phyloP scores from a whole-genome alignment of 495 filamentous ascomycete species.

The Stereocaulon alpinum region DNA sequence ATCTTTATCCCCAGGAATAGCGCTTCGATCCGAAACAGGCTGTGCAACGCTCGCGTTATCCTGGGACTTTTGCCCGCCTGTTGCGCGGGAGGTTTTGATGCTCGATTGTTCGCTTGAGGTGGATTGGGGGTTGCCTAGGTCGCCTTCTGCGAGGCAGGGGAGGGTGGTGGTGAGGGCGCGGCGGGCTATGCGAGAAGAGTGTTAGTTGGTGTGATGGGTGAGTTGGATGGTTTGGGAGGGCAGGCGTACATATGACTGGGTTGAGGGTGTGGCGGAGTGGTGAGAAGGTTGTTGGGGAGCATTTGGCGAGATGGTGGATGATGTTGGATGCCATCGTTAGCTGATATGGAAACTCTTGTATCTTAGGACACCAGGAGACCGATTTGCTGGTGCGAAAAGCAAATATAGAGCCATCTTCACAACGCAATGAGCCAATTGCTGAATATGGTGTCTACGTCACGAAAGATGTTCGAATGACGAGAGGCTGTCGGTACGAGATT shows the following conservation, averaged over 20 bases:
- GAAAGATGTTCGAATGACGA: not conserved
- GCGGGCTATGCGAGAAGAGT: not conserved
- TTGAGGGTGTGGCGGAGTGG: not conserved
- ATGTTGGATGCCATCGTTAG: not conserved
- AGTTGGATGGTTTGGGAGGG: too few relatives aligned
- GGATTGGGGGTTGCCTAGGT: slow-evolving; percentile 15
- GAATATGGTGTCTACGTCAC: slow-evolving; percentile 1
- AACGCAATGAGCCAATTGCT: not conserved
- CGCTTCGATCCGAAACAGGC: slow-evolving; percentile 12
- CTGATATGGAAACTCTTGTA: not conserved
- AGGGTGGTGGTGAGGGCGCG: not conserved
- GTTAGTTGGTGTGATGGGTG: not conserved
- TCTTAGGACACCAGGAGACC: not conserved
- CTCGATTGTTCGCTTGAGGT: slow-evolving; percentile 8
- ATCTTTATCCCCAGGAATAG: slow-evolving; percentile 16
- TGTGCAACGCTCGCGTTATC: slow-evolving; percentile 13
- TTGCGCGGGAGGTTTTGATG: slow-evolving; percentile 14
- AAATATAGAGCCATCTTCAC: not conserved
- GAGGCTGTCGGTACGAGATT: not conserved
- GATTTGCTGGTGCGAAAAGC: not conserved
- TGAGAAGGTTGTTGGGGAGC: not conserved
- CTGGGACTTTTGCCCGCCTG: slow-evolving; percentile 1
- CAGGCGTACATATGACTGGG: not conserved
- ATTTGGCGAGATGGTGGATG: not conserved
- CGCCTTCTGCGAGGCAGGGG: slow-evolving; percentile 1